Conservation (phyloP, 2,329 filamentous ascomycete species). For the Knufia petricola region DNA sequence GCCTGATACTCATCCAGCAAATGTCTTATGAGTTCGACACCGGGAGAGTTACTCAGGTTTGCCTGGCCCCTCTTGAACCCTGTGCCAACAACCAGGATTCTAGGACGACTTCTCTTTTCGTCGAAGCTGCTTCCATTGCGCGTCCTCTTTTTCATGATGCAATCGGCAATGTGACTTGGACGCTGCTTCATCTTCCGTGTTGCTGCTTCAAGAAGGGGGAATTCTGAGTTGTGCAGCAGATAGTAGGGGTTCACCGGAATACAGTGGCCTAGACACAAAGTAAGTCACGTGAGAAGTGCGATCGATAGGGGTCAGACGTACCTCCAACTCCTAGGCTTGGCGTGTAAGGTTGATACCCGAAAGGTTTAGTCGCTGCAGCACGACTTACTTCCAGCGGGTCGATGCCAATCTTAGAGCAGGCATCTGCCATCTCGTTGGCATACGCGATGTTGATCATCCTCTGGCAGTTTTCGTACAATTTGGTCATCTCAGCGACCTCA, state of each 20-base stretch:
- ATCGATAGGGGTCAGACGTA: no score
- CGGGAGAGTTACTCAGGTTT: constrained; percentile 14
- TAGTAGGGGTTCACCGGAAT: constrained; percentile 19
- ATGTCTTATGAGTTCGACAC: no score
- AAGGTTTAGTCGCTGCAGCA: constrained; percentile 17
- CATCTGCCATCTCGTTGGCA: constrained; percentile 17
- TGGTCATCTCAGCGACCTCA: constrained; percentile 19
- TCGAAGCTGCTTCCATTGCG: neutral
- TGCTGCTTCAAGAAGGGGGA: constrained; percentile 12
- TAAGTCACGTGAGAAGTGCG: no score
- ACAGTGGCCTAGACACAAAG: constrained; percentile 18
- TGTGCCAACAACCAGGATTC: constrained; percentile 15
- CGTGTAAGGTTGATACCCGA: constrained; percentile 16
- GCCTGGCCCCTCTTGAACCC: constrained; percentile 19
- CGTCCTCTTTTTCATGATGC: neutral
- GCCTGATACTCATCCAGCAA: no score
- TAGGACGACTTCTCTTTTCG: no score
- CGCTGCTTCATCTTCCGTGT: constrained; percentile 14
- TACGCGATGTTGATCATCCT: constrained; percentile 19
- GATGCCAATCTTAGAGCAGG: constrained; percentile 13
- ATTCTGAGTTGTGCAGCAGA: constrained; percentile 12
- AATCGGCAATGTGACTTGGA: constrained; percentile 9
- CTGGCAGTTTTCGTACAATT: constrained; percentile 19
- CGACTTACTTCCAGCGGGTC: constrained; percentile 16
- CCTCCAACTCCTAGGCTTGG: constrained; percentile 16